These are phyloP conservation scores for Scleroderma citrinum DNA, from an alignment of 768 basidiomycete species.

Conservation along the genomic window DNA sequence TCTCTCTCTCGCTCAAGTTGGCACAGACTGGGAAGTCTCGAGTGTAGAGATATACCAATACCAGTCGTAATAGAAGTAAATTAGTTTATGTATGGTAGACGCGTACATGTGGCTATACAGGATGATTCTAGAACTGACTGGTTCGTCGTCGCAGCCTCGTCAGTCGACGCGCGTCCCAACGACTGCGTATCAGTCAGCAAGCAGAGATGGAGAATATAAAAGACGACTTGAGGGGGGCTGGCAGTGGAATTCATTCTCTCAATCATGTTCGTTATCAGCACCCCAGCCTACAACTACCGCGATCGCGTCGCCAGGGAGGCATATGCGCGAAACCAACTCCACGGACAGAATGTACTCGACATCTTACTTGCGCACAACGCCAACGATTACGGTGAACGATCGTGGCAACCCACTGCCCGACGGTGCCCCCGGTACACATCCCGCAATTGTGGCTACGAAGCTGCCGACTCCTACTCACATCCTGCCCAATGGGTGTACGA, in stretches of 20 bases:
- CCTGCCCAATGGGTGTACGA: not conserved
- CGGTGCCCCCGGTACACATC: not conserved
- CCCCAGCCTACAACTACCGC: not conserved
- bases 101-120: too few relatives aligned
- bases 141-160: not conserved
- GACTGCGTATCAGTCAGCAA: not conserved
- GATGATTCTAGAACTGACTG: constrained; percentile 4
- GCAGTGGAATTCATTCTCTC: not conserved
- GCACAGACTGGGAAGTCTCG: constrained; percentile 74
- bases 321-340: not conserved
- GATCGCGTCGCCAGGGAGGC: constrained; percentile 22
- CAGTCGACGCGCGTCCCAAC: constrained; percentile 1
- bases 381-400: not conserved
- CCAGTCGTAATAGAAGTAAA: constrained; percentile 13
- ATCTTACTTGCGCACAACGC: not conserved
- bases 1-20: constrained; percentile 1
- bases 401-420: not conserved
- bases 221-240: too few relatives aligned
- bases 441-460: not conserved
- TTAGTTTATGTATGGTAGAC: not conserved
- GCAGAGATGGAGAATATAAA: constrained; percentile 2
- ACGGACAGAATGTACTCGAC: constrained; percentile 2
- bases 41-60: constrained; percentile 69
- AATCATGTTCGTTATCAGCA: constrained; percentile 9
- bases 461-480: not conserved